These are phyloP conservation scores for Berkeleyomyces rouxiae DNA, from an alignment of 2,329 filamentous ascomycete genomes.

Conservation along the genomic window DNA sequence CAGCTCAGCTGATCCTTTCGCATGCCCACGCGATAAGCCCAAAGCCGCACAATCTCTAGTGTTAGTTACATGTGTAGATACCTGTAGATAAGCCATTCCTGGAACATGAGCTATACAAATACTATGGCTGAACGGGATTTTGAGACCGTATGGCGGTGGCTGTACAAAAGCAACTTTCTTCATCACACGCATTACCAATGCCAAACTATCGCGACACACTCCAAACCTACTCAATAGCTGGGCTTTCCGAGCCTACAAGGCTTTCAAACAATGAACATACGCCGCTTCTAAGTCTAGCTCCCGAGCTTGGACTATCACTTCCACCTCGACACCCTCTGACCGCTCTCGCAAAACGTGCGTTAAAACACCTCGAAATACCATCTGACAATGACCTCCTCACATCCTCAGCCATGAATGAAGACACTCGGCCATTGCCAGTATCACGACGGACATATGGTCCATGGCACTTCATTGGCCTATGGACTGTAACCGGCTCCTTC, in stretches of 20 bases:
- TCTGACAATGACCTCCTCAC: background rate
- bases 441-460: conserved; percentile 20
- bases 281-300: background rate
- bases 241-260: background rate
- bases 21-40: background rate
- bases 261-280: background rate
- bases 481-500: conserved; percentile 22
- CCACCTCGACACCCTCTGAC: background rate
- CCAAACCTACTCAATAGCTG: background rate
- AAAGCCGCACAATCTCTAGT: too few species aligned
- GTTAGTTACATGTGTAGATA: background rate
- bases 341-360: background rate
- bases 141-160: too few species aligned
- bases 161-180: background rate
- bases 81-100: background rate
- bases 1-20: background rate
- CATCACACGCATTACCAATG: background rate
- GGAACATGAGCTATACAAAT: background rate
- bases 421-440: conserved; percentile 19
- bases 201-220: background rate
- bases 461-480: conserved; percentile 21
- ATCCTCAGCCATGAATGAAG: conserved; percentile 16
- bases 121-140: too few species aligned
- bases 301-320: background rate
- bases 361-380: background rate